These are phyloP conservation scores for Dioscorea dumetorum DNA, from an alignment of 106 monocot species.

Conservation along the genomic window DNA sequence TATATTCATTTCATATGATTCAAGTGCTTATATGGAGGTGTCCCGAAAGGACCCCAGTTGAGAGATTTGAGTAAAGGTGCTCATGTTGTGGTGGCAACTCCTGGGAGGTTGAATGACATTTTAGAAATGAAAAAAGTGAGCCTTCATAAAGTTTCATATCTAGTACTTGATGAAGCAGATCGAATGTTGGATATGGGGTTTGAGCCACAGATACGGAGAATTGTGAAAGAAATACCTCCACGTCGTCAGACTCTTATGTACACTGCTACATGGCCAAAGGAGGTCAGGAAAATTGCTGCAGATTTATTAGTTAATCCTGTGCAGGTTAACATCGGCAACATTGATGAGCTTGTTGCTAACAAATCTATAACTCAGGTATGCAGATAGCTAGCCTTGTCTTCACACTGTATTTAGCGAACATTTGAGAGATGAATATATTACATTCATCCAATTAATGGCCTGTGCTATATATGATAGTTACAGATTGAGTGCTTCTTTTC, in stretches of 20 bases:
- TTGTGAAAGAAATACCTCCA: conserved; percentile 59
- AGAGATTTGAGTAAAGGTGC: conserved; percentile 81
- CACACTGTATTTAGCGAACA: background rate
- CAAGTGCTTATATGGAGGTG: conserved; percentile 94
- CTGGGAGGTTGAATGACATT: conserved; percentile 82
- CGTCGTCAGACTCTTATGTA: conserved; percentile 83
- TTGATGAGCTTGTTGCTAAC: conserved; percentile 95
- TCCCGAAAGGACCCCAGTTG: conserved; percentile 84
- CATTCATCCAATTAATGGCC: too few relatives aligned
- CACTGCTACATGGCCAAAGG: conserved; percentile 88
- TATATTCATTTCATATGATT: too few relatives aligned
- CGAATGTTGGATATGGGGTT: conserved; percentile 94
- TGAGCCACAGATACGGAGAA: conserved; percentile 85
- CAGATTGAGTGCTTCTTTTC: background rate
- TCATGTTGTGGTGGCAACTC: conserved; percentile 91
- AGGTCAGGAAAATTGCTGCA: conserved; percentile 72
- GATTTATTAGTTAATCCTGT: conserved; percentile 42
- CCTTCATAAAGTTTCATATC: conserved; percentile 59
- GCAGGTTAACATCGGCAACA: conserved; percentile 35
- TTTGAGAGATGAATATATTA: too few relatives aligned
- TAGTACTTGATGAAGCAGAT: conserved; percentile 85
- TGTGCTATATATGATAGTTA: too few relatives aligned
- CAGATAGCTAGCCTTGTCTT: background rate
- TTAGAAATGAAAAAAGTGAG: conserved; percentile 68
- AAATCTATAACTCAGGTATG: conserved; percentile 83